Evolutionary conservation across 2,329 filamentous ascomycete species (phyloP).

Genomic region (Aureobasidium zeae): DNA sequence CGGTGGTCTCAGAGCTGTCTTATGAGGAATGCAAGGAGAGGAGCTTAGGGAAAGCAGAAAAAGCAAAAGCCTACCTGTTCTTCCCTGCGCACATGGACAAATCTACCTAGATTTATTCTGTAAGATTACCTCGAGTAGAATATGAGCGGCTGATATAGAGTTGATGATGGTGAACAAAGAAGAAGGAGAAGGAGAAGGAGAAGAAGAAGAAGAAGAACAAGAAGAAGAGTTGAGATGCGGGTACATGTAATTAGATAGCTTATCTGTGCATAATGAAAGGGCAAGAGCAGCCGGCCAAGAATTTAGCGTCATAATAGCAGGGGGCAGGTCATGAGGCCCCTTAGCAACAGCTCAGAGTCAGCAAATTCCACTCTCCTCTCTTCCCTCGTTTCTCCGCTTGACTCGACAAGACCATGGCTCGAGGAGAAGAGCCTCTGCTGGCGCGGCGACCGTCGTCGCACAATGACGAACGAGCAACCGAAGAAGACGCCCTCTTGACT

Average conservation of each 20-base stretch:
- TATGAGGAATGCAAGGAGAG: background rate
- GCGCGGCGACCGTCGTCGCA: conserved; percentile 48
- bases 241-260: no score
- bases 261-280: conserved; percentile 2
- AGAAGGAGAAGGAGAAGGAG: no score
- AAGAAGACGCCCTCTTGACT: conserved; percentile 55
- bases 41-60: no score
- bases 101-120: no score
- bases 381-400: background rate
- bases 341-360: conserved; percentile 2
- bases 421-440: conserved; percentile 44
- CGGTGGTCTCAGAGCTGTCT: background rate
- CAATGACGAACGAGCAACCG: conserved; percentile 41
- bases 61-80: no score
- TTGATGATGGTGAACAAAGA: no score
- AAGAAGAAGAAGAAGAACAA: no score
- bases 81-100: no score
- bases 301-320: conserved; percentile 6
- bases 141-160: no score
- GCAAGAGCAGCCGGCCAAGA: conserved; percentile 2
- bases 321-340: conserved; percentile 7
- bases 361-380: background rate
- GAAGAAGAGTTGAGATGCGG: no score
- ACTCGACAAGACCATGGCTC: conserved; percentile 26
- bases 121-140: no score